These are phyloP conservation scores for Tolypocladium amazonense DNA, from an alignment of 2,329 filamentous ascomycete genomes.

Conservation along the genomic window DNA sequence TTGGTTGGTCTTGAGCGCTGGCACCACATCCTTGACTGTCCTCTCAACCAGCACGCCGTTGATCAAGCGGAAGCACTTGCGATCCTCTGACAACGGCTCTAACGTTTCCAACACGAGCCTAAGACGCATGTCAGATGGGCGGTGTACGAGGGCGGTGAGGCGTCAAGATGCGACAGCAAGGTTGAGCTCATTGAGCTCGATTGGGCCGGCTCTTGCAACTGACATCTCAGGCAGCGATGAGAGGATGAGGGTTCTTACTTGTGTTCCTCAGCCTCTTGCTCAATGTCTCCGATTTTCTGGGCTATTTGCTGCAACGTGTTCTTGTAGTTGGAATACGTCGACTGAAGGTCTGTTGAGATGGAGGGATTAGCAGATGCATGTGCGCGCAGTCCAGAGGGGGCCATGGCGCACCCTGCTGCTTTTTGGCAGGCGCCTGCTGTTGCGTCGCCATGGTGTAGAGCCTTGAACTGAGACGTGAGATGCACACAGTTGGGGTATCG, in stretches of 20 bases:
- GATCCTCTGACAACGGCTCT: conserved; percentile 67
- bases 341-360: conserved; percentile 57
- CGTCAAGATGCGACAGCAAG: conserved; percentile 23
- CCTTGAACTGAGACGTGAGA: background rate
- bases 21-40: conserved; percentile 86
- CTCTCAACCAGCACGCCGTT: conserved; percentile 93
- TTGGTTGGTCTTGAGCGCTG: conserved; percentile 83
- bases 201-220: background rate
- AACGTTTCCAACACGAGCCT: conserved; percentile 94
- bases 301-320: conserved; percentile 81
- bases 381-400: background rate
- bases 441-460: conserved; percentile 32
- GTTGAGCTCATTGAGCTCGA: background rate
- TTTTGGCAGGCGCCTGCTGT: conserved; percentile 45
- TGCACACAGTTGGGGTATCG: background rate
- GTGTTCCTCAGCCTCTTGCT: conserved; percentile 95
- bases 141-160: conserved; percentile 12
- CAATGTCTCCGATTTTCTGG: conserved; percentile 93
- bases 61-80: conserved; percentile 98
- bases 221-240: background rate
- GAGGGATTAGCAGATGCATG: conserved; percentile 4
- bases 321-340: conserved; percentile 69
- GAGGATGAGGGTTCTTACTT: conserved; percentile 48
- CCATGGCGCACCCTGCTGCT: conserved; percentile 54
- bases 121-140: conserved; percentile 9